Percentiles rank a stretch among this genome's conserved stretches.
Conservation (phyloP, 2,329 filamentous ascomycete species). For the Sporothrix protearum region DNA sequence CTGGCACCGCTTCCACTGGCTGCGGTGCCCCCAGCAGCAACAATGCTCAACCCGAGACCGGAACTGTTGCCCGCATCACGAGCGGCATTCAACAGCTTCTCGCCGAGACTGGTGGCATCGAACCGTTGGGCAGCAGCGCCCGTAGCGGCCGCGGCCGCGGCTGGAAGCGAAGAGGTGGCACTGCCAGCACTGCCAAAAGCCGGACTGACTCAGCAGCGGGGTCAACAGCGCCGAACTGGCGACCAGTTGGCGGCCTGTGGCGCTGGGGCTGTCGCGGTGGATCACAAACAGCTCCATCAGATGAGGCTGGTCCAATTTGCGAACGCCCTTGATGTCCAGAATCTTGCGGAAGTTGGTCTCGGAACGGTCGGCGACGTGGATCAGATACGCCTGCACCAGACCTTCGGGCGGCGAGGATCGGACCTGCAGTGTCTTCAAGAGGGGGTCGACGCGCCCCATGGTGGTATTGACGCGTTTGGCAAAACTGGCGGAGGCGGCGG, state of each 20-base stretch:
- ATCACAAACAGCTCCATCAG: conserved; percentile 80
- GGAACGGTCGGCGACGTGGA: conserved; percentile 90
- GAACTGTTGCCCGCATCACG: conserved; percentile 56
- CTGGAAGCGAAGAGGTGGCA: conserved; percentile 37
- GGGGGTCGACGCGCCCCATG: conserved; percentile 82
- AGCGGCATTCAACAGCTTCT: conserved; percentile 82
- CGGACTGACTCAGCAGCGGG: conserved; percentile 53
- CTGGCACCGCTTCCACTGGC: too few relatives aligned
- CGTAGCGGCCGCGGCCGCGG: conserved; percentile 21
- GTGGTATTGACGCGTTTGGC: conserved; percentile 79
- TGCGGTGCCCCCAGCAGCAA: background rate
- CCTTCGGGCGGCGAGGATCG: conserved; percentile 87
- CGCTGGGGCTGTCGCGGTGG: conserved; percentile 70
- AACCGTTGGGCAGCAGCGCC: conserved; percentile 20
- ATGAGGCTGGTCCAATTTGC: conserved; percentile 74
- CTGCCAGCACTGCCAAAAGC: conserved; percentile 41
- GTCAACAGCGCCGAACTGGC: conserved; percentile 68
- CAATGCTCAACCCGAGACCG: conserved; percentile 15
- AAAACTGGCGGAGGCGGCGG: conserved; percentile 56
- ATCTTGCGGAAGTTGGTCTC: conserved; percentile 96
- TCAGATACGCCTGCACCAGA: conserved; percentile 93
- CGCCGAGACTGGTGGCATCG: conserved; percentile 56
- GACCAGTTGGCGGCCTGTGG: conserved; percentile 63
- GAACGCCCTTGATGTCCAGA: conserved; percentile 89
- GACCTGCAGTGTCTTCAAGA: conserved; percentile 95